Percentiles rank a stretch among this genome's conserved stretches.
phyloP scores from a whole-genome alignment of 345 rosid species.

The Anastatica hierochuntica region DNA sequence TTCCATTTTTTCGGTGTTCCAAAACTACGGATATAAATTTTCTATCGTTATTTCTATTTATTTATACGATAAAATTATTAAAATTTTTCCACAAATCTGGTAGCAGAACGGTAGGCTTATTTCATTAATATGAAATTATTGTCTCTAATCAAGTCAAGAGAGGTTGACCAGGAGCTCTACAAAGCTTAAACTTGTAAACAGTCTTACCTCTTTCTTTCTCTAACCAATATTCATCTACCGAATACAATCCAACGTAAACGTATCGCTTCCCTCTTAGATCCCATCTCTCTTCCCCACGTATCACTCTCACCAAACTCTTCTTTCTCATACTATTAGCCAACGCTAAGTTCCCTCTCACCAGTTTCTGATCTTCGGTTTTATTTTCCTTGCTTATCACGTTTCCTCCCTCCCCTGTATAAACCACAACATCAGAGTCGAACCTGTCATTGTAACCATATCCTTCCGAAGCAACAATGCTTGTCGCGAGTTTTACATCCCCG shows the following conservation, averaged over 20 bases:
- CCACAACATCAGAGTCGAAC: conserved; percentile 47
- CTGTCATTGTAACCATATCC: conserved; percentile 49
- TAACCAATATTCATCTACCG: conserved; percentile 45
- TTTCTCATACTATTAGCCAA: no score
- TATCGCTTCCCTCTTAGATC: conserved; percentile 33
- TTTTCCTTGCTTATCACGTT: conserved; percentile 42
- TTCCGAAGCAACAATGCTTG: conserved; percentile 67
- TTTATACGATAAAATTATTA: no score
- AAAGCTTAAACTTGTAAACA: conserved; percentile 58
- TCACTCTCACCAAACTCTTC: conserved; percentile 57
- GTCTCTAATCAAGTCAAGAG: no score
- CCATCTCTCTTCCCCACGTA: conserved; percentile 42
- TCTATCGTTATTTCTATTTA: no score
- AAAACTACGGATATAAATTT: no score
- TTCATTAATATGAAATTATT: no score
- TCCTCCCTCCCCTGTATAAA: conserved; percentile 81
- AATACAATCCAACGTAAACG: conserved; percentile 62
- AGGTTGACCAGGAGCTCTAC: no score
- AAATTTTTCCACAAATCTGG: no score
- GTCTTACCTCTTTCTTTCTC: conserved; percentile 53
- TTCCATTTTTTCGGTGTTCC: no score
- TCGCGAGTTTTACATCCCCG: conserved; percentile 35
- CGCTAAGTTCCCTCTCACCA: conserved; percentile 65
- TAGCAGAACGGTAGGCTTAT: no score
- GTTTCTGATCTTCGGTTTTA: conserved; percentile 67